These are phyloP conservation scores for Neonectria sp. DNA, from an alignment of 2,329 filamentous ascomycete species.

Conservation along the genomic window DNA sequence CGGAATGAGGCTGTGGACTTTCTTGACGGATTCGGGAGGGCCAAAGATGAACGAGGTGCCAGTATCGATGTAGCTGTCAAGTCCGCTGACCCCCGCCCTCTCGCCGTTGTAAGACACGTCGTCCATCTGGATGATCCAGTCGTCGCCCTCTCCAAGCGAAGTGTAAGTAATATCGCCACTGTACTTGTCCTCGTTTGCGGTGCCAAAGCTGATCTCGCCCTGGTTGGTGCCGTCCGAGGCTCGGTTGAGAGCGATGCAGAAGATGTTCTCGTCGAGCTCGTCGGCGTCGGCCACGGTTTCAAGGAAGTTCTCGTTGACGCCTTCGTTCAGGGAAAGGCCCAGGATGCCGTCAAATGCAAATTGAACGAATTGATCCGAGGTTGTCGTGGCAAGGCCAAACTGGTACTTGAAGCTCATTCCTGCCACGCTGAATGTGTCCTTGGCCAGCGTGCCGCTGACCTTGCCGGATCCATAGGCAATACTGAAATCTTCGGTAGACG, in stretches of 20 bases:
- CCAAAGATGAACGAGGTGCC: slow-evolving; percentile 87
- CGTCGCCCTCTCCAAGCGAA: slow-evolving; percentile 65
- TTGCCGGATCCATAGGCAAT: slow-evolving; percentile 85
- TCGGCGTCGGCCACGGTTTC: slow-evolving; percentile 71
- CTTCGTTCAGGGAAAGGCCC: slow-evolving; percentile 77
- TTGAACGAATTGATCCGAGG: slow-evolving; percentile 80
- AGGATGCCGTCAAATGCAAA: slow-evolving; percentile 93
- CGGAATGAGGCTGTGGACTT: slow-evolving; percentile 78
- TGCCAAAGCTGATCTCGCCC: slow-evolving; percentile 85
- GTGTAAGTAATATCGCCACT: slow-evolving; percentile 79
- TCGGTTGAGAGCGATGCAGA: slow-evolving; percentile 80
- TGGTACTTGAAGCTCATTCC: slow-evolving; percentile 74
- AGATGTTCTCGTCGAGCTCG: slow-evolving; percentile 74
- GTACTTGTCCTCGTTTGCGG: slow-evolving; percentile 76
- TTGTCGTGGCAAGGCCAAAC: slow-evolving; percentile 81
- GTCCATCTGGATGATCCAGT: slow-evolving; percentile 82
- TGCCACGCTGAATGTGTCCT: slow-evolving; percentile 78
- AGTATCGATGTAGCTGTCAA: slow-evolving; percentile 83
- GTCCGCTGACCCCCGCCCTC: slow-evolving; percentile 67
- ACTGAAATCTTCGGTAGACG: slow-evolving; percentile 68
- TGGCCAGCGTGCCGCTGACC: slow-evolving; percentile 76
- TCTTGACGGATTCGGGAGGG: slow-evolving; percentile 75
- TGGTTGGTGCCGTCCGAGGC: slow-evolving; percentile 75
- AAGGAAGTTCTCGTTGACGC: slow-evolving; percentile 77
- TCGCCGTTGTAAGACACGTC: slow-evolving; percentile 75